Evolutionary conservation across 2,329 filamentous ascomycete genomes (phyloP), one percentile per base, ranked within the genome.

Genomic region (Ambrosiella cleistominuta): DNA sequence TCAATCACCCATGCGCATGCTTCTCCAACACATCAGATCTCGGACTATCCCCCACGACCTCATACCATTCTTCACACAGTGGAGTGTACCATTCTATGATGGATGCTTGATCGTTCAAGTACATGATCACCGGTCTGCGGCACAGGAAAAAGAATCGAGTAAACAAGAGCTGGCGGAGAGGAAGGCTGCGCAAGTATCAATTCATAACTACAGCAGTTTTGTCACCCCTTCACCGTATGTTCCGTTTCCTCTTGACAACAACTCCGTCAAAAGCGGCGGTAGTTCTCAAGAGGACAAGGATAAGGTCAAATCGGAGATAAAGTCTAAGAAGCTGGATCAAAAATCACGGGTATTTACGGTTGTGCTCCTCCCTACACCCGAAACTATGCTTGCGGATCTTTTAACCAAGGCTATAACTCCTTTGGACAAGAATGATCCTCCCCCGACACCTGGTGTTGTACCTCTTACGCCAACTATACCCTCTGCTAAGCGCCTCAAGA

Each of bases 21-120:
- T 84, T 64, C 74, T 96, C 42, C 82, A 94, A 63, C 89, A 95
- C 68, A 70, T 97, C 51, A 78, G 78, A 63, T 74, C 73, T 47
- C 80, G 85, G 59, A 95, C 88, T 0, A 75, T 98, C 40, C 93
- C 93, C 0, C 89, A 96, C 69, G 89, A 96, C 64, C 81, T 97
- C 67, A 72, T 97, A 9, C 81, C 85, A 53, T 85, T 91, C 63
- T 80, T 98, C 57, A 76, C 82, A 36, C 76, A 81, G 53, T 75
- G 76, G 15, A 81, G 82, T 17, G 85, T 95, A 12, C 76, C 78
- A 8, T 97, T 95, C 67, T 98, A 97, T 68, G 90, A 97, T 69
- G 89, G 86, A 38, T 95, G 91, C 66, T 77, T 98, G 59, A 97
- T 98, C 64, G 89, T 98, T 40, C 85, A 95, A 68, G 75, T 97